Evolutionary conservation across 768 basidiomycete genomes (phyloP).

Genomic region (Ramaria sp.): DNA sequence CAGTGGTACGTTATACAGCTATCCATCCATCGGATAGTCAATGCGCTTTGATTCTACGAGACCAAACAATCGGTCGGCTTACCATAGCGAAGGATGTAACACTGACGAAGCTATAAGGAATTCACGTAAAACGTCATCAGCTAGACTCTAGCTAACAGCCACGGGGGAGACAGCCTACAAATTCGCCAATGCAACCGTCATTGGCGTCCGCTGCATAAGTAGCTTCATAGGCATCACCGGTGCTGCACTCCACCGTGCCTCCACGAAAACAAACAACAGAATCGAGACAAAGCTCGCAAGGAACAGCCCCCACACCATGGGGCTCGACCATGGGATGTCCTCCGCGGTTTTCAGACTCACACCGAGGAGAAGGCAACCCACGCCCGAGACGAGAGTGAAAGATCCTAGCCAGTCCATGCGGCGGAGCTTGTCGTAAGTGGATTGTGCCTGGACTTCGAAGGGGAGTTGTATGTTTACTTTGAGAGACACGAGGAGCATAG

Average conservation of each 20-base stretch:
- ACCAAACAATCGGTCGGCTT: conserved; percentile 20
- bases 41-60: conserved; percentile 10
- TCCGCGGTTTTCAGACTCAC: conserved; percentile 71
- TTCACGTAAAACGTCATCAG: too few relatives aligned
- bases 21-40: conserved; percentile 9
- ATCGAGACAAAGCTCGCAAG: conserved; percentile 42
- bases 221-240: conserved; percentile 87
- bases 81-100: conserved; percentile 77
- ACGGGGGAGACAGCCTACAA: conserved; percentile 32
- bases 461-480: conserved; percentile 75
- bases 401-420: conserved; percentile 84
- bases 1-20: conserved; percentile 82
- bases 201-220: conserved; percentile 65
- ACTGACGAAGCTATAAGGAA: conserved; percentile 51
- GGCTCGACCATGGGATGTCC: conserved; percentile 65
- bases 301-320: conserved; percentile 59
- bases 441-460: conserved; percentile 49
- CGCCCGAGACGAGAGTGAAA: conserved; percentile 59
- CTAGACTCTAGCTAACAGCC: too few relatives aligned
- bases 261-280: conserved; percentile 60
- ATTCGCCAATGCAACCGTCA: conserved; percentile 73
- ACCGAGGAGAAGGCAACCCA: conserved; percentile 65
- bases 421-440: conserved; percentile 49
- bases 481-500: conserved; percentile 55
- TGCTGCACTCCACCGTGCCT: conserved; percentile 65